Conservation (phyloP, 2,329 filamentous ascomycete species). For the Cordyceps sp. region DNA sequence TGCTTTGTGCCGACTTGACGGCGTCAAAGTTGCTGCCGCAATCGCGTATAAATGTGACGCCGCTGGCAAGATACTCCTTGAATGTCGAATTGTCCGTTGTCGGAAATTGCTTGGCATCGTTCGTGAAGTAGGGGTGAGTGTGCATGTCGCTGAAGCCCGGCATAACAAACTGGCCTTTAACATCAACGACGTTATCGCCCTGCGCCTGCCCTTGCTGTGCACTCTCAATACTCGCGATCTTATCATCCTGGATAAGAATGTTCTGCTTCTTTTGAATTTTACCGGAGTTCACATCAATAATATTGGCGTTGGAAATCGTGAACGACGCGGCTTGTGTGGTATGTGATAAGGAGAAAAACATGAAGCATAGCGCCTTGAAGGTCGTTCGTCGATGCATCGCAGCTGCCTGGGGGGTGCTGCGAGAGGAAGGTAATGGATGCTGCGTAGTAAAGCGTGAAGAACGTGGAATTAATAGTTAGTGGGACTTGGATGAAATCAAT, state of each 20-base stretch:
- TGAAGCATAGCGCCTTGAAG: background rate
- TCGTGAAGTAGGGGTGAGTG: background rate
- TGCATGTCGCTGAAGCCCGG: background rate
- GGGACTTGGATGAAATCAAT: background rate
- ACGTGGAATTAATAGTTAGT: too few relatives aligned
- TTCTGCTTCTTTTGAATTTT: background rate
- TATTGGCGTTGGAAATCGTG: background rate
- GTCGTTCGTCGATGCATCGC: background rate
- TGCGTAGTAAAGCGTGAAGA: background rate
- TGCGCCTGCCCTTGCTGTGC: background rate
- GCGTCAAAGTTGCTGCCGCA: background rate
- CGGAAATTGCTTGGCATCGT: background rate
- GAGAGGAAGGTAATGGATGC: background rate
- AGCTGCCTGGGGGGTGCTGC: too few relatives aligned
- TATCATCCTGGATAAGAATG: background rate
- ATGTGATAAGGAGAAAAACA: background rate
- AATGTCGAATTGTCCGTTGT: background rate
- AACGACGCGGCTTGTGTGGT: background rate
- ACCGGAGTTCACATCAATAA: background rate
- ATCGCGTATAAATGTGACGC: background rate
- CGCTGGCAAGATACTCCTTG: background rate
- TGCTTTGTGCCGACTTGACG: background rate
- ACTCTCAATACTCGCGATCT: background rate
- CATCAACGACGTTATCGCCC: background rate
- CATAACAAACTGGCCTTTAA: background rate